Conservation (phyloP, 305 asterid genomes). For the Fraxinus angustifolia region DNA sequence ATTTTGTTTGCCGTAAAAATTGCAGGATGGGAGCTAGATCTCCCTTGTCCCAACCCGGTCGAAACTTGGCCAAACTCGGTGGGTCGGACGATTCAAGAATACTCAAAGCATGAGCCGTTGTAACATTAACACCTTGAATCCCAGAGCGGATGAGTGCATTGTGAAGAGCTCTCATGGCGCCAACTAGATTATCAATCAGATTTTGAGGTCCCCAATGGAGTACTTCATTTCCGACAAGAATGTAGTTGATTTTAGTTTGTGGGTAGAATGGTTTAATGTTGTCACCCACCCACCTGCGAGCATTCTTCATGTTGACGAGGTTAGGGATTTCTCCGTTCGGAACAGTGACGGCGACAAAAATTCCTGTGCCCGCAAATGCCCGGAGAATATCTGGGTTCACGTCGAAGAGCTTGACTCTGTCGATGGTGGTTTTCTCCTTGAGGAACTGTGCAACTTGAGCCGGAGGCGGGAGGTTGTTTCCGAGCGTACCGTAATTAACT, state of each 20-base stretch:
- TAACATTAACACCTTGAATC: conserved; percentile 42
- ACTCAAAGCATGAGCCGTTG: conserved; percentile 77
- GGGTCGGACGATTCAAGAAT: conserved; percentile 61
- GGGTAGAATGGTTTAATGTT: conserved; percentile 63
- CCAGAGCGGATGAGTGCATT: conserved; percentile 36
- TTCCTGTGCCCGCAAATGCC: conserved; percentile 69
- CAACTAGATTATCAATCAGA: conserved; percentile 51
- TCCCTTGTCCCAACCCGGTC: conserved; percentile 71
- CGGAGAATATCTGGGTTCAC: conserved; percentile 68
- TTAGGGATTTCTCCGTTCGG: conserved; percentile 75
- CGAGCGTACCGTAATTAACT: conserved; percentile 81
- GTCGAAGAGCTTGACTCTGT: conserved; percentile 68
- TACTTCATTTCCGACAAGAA: conserved; percentile 74
- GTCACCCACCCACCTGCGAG: conserved; percentile 42
- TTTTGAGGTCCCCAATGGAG: conserved; percentile 87
- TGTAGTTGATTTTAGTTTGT: conserved; percentile 51
- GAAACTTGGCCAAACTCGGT: conserved; percentile 58
- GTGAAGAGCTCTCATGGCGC: conserved; percentile 58
- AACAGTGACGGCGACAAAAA: conserved; percentile 64
- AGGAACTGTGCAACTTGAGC: conserved; percentile 63
- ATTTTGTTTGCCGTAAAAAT: conserved; percentile 53
- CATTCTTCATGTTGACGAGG: conserved; percentile 39
- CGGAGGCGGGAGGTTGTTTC: conserved; percentile 79
- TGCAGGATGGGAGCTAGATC: conserved; percentile 56
- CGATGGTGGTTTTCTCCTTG: conserved; percentile 56